Evolutionary conservation across 148 eudicot genomes (phyloP), one percentile per base, ranked within the genome.

Genomic region (Polygonum maritimum): DNA sequence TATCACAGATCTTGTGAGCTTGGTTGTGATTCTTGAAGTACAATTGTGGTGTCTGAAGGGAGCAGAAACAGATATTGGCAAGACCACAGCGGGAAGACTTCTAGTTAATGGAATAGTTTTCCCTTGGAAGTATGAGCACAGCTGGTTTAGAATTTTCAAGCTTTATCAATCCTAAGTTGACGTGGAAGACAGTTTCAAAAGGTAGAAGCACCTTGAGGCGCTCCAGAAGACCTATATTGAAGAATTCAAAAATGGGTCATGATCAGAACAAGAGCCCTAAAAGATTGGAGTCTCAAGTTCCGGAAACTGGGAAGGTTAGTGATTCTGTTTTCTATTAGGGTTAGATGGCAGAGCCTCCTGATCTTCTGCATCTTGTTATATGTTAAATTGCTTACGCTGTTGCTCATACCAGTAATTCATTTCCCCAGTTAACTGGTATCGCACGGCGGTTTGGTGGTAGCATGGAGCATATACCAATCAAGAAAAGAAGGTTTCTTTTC

Each of bases 301-400:
- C 88, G 13, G 89, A 81, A 49, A 81, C 86, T 13, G 89, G 85
- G 71, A 86, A 89, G 90, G 97, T 91, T 82, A 49, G n/a, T 49
- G 21, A 73, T 67, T 62, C 63, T 57, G 11, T 19, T 7, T 8
- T 57, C 63, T 21, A 57, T 2, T 21, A 19, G 73, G 74, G 75
- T 57, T 21, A 9, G 44, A 18, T 70, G 74, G 26, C 13, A 15
- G 45, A 70, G 48, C 31, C 26, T 40, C 41, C 47, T 8, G 18
- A 10, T 14, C 39, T 70, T 40, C 22, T 38, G 48, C 11, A 6
- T 40, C 21, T n/a, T 55, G 18, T 45, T 71, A 57, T 31, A 31
- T 57, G 12, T 57, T 51, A 21, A 10, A 19, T 19, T 57, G 63
- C 16, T 51, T 18, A 51, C 31, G 2, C 22, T 57, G 63, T 21